These are phyloP conservation scores for Cytospora schulzeri DNA, from an alignment of 2,329 filamentous ascomycete species.

Conservation along the genomic window DNA sequence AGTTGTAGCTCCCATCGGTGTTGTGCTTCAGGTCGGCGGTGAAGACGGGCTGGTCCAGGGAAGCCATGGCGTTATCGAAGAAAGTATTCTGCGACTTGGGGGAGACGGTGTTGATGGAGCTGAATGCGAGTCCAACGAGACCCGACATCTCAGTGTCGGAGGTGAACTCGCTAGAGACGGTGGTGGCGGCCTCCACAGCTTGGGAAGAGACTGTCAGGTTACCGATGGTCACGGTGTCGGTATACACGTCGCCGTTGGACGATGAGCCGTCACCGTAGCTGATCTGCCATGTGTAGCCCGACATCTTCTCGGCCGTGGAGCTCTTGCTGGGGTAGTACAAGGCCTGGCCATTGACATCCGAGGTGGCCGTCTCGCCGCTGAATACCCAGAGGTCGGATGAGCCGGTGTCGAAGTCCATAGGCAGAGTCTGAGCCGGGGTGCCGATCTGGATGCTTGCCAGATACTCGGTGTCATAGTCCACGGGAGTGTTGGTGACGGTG, in stretches of 20 bases:
- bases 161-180: slow-evolving; percentile 30
- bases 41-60: slow-evolving; percentile 36
- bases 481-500: slow-evolving; percentile 13
- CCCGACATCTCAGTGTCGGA: slow-evolving; percentile 26
- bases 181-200: slow-evolving; percentile 31
- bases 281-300: slow-evolving; percentile 35
- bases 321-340: slow-evolving; percentile 34
- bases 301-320: slow-evolving; percentile 31
- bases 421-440: slow-evolving; percentile 41
- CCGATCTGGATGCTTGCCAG: slow-evolving; percentile 24
- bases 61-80: slow-evolving; percentile 38
- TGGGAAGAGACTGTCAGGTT: slow-evolving; percentile 31
- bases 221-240: slow-evolving; percentile 35
- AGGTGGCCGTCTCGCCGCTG: slow-evolving; percentile 30
- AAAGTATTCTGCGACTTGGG: slow-evolving; percentile 33
- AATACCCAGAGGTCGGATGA: slow-evolving; percentile 45
- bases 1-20: slow-evolving; percentile 42
- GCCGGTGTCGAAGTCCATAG: slow-evolving; percentile 50
- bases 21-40: slow-evolving; percentile 39
- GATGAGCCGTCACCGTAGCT: slow-evolving; percentile 36
- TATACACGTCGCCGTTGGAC: slow-evolving; percentile 35
- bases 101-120: slow-evolving; percentile 32
- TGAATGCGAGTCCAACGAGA: slow-evolving; percentile 30
- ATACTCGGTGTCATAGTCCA: slow-evolving; percentile 21
- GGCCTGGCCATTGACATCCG: slow-evolving; percentile 29